phyloP scores from a whole-genome alignment of 1,284 basidiomycete genomes.

The Earliella scabrosa region DNA sequence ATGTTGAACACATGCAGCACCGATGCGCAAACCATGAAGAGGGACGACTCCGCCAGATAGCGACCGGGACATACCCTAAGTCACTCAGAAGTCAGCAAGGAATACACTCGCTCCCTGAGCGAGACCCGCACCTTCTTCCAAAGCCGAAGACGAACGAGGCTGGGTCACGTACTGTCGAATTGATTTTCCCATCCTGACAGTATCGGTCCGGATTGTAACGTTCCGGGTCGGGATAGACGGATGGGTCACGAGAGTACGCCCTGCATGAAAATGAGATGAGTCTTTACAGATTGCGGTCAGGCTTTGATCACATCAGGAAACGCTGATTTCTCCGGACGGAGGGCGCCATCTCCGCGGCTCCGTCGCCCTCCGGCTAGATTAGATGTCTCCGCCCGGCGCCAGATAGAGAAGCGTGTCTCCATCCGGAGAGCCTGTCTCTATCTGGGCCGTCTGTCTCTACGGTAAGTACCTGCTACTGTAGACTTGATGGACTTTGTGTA shows the following conservation, averaged over 20 bases:
- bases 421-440: no score
- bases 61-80: slow-evolving; percentile 24
- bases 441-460: no score
- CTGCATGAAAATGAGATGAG: slow-evolving; percentile 5
- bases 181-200: slow-evolving; percentile 12
- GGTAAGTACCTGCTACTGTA: no score
- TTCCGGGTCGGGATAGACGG: slow-evolving; percentile 22
- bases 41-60: slow-evolving; percentile 12
- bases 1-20: slow-evolving; percentile 5
- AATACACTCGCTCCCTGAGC: no score
- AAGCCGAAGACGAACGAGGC: slow-evolving; percentile 9
- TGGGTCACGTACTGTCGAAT: slow-evolving; percentile 1
- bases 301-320: no score
- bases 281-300: no score
- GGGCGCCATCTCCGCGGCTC: no score
- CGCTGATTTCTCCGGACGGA: no score
- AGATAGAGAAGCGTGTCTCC: no score
- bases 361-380: no score
- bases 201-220: slow-evolving; percentile 25
- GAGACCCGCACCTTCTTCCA: slow-evolving; percentile 17
- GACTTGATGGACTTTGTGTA: no score
- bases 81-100: not conserved
- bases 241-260: slow-evolving; percentile 17
- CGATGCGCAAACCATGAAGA: slow-evolving; percentile 6
- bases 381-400: no score